phyloP scores from a whole-genome alignment of 495 filamentous ascomycete genomes.

The Neurospora sublineolata region DNA sequence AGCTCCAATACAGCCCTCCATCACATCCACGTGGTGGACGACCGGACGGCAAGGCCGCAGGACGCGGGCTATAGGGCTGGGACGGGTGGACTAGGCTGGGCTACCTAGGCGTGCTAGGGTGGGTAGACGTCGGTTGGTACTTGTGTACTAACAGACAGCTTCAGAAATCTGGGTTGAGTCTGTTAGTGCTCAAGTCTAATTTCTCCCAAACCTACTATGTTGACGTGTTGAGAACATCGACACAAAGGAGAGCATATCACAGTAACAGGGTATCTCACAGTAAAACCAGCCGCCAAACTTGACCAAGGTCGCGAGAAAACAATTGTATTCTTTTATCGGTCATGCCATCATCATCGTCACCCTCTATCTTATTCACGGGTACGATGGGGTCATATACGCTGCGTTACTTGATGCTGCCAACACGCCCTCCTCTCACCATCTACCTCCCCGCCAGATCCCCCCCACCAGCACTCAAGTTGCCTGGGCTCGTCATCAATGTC shows the following conservation, averaged over 20 bases:
- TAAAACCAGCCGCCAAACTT: background rate
- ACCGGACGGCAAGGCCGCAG: background rate
- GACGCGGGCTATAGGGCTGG: background rate
- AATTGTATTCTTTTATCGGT: background rate
- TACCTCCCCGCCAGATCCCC: background rate
- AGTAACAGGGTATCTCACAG: background rate
- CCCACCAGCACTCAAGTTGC: background rate
- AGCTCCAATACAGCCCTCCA: too few relatives aligned
- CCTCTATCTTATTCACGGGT: constrained; percentile 34
- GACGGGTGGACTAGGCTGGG: too few relatives aligned
- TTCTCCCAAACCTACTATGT: too few relatives aligned
- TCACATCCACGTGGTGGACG: too few relatives aligned
- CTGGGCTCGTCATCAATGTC: background rate
- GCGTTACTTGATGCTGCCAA: background rate
- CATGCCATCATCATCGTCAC: background rate
- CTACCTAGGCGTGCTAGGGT: too few relatives aligned
- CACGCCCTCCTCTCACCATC: background rate
- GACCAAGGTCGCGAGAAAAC: background rate
- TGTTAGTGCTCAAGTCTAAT: background rate
- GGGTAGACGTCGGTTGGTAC: background rate
- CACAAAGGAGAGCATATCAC: background rate
- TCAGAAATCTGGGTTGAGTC: background rate
- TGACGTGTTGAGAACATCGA: background rate
- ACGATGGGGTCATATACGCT: constrained; percentile 38
- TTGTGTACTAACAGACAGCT: background rate